These are phyloP conservation scores for Diaporthe batatas DNA, from an alignment of 2,329 filamentous ascomycete genomes.

Conservation along the genomic window DNA sequence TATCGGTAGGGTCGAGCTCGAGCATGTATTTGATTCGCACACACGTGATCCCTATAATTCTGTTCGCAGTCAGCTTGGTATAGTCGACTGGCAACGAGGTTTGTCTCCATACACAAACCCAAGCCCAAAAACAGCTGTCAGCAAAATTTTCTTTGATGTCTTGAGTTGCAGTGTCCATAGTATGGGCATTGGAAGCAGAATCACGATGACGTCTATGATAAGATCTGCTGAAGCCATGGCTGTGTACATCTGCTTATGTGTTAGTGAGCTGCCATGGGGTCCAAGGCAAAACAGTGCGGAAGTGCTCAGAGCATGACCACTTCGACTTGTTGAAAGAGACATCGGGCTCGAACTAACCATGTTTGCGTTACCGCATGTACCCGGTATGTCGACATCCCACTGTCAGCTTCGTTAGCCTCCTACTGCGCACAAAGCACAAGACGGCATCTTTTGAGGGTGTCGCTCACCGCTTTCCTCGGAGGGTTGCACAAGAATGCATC, in stretches of 20 bases:
- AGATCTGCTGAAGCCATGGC: conserved; percentile 27
- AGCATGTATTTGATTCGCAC: conserved; percentile 27
- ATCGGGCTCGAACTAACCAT: neutral
- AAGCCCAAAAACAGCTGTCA: conserved; percentile 21
- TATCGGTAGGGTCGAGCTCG: conserved; percentile 9
- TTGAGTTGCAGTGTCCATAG: conserved; percentile 16
- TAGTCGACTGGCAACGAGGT: neutral
- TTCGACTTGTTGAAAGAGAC: neutral
- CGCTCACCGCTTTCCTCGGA: conserved; percentile 17
- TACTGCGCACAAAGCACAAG: no score
- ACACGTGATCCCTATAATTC: conserved; percentile 16
- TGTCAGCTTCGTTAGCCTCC: neutral
- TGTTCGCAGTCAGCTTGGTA: neutral
- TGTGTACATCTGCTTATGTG: conserved; percentile 5
- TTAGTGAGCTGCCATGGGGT: neutral
- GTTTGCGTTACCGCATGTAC: conserved; percentile 23
- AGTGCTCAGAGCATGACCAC: neutral
- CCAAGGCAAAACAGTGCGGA: neutral
- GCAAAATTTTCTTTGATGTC: conserved; percentile 1
- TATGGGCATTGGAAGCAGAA: conserved; percentile 26
- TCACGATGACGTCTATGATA: conserved; percentile 22
- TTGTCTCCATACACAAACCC: neutral
- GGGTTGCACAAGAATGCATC: conserved; percentile 24
- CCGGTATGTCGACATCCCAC: neutral
- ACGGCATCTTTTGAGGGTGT: neutral